Evolutionary conservation across 2,329 filamentous ascomycete species (phyloP), one percentile per base, ranked within the genome.

Genomic region (Pseudogymnoascus sp.): DNA sequence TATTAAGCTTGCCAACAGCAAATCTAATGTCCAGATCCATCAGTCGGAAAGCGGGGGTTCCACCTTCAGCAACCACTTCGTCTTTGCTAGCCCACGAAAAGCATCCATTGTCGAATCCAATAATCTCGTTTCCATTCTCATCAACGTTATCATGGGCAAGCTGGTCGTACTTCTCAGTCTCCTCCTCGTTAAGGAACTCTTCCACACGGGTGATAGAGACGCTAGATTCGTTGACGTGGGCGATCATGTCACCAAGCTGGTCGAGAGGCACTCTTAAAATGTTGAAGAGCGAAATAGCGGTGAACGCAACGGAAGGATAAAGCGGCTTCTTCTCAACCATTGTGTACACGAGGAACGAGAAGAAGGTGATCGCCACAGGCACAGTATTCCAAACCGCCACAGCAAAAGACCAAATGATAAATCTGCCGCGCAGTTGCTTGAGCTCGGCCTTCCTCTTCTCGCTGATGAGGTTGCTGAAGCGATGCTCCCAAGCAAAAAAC

Each of bases 361-460:
- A 88, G 77, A 99, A 96, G 0, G 95, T 97, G 74, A 99, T 99
- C 64, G 98, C 78, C 60, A 98, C 87, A 1, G 95, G 95, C 8
- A 96, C 92, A 28, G 92, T 93, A 75, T 96, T 97, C 95, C 95
- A 99, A 64, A 96, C 88, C 64, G 92, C 96, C 62, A 96, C 93
- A 66, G 95, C 93, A 67, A 86, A 79, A 11, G 93, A 90, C 93
- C 93, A 99, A 41, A 98, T 81, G 68, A 96, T 86, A 77, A 96
- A 99, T 66, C 93, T 86, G 41, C 84, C 85, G 64, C 92, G 88
- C 63, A 99, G 77, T 34, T 91, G 86, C 70, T 84, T 86, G 62
- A 99, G 81, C 75, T 99, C 95, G 2, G 80, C 80, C 48, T 82
- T 81, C 67, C 95, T 87, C 78, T 96, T 97, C 75, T 97, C 93